Evolutionary conservation across 192 early-diverging fungal genomes (phyloP).

Genomic region (Coemansia sp.): DNA sequence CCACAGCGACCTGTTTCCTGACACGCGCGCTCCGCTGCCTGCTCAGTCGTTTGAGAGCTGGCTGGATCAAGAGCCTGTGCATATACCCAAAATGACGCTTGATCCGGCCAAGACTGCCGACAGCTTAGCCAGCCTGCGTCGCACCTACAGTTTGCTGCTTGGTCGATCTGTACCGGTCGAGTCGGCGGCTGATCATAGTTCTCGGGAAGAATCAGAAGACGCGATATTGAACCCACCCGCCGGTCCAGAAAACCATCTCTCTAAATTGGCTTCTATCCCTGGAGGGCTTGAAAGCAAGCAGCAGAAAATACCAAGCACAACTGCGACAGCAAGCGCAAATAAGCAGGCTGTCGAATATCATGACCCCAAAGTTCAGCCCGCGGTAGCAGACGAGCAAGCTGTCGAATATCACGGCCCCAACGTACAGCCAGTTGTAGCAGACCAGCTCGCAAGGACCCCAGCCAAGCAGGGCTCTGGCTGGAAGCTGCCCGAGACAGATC

Average conservation of each 20-base stretch:
- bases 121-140: constrained; percentile 25
- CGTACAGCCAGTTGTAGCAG: neutral
- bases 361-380: neutral
- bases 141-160: neutral
- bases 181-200: too few relatives aligned
- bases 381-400: neutral
- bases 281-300: too few relatives aligned
- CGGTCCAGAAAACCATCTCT: too few relatives aligned
- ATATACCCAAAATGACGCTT: constrained; percentile 32
- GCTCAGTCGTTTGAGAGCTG: constrained; percentile 62
- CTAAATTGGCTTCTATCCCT: too few relatives aligned
- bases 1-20: constrained; percentile 83
- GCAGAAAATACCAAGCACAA: too few relatives aligned
- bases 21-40: constrained; percentile 63
- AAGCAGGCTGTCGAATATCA: too few relatives aligned
- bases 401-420: neutral
- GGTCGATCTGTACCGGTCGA: neutral
- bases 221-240: too few relatives aligned
- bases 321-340: too few relatives aligned
- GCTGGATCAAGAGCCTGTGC: constrained; percentile 55
- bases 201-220: too few relatives aligned
- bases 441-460: neutral
- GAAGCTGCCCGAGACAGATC: constrained; percentile 11
- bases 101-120: constrained; percentile 26
- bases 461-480: neutral